Conservation (phyloP, 2,329 filamentous ascomycete species). For the Fusarium graminum region DNA sequence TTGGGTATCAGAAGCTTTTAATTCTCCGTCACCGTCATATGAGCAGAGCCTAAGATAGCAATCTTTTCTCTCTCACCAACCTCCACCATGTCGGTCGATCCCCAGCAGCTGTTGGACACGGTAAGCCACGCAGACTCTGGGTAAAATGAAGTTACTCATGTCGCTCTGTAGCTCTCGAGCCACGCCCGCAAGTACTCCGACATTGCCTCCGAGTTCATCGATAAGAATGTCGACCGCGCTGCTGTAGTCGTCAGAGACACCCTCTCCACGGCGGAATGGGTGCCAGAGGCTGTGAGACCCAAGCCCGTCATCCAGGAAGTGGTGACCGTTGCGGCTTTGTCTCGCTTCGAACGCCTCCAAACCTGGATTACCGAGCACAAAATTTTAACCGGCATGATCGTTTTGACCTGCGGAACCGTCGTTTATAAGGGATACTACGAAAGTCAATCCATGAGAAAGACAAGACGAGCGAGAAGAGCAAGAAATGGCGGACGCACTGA, state of each 20-base stretch:
- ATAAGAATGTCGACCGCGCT: conserved; percentile 82
- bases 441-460: conserved; percentile 71
- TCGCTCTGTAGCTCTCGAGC: conserved; percentile 62
- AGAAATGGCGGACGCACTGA: conserved; percentile 88
- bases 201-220: conserved; percentile 82
- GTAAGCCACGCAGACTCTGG: conserved; percentile 62
- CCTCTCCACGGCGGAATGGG: conserved; percentile 76
- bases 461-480: conserved; percentile 81
- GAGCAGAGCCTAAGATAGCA: conserved; percentile 41
- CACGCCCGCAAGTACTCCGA: conserved; percentile 78
- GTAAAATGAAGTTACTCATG: conserved; percentile 21
- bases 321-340: conserved; percentile 52
- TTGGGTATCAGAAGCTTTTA: conserved; percentile 46
- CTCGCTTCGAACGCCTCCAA: conserved; percentile 67
- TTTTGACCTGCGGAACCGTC: conserved; percentile 78
- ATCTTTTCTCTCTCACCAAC: conserved; percentile 44
- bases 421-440: conserved; percentile 65
- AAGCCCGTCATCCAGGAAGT: conserved; percentile 60
- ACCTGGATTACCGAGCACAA: conserved; percentile 81
- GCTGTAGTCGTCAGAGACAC: conserved; percentile 78
- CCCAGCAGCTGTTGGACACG: conserved; percentile 82
- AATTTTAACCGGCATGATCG: conserved; percentile 76
- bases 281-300: conserved; percentile 77
- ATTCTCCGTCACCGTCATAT: conserved; percentile 51
- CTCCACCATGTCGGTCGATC: conserved; percentile 78